phyloP scores from a whole-genome alignment of 805 yeast genomes.

The Kluyveromyces nonfermentans region DNA sequence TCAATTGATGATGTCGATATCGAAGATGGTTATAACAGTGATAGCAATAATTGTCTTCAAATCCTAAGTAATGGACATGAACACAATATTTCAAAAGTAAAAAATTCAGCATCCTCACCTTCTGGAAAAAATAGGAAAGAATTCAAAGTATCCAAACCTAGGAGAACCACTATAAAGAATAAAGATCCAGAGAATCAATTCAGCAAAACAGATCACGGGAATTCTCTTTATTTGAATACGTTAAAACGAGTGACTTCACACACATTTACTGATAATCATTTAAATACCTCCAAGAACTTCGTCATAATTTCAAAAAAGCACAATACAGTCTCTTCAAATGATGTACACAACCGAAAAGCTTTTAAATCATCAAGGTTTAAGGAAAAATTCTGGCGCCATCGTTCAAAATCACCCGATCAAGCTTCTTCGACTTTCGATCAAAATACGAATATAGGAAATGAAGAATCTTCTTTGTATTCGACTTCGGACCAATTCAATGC shows the following conservation, averaged over 20 bases:
- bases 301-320: neutral
- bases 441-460: neutral
- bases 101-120: neutral
- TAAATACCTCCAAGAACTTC: neutral
- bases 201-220: neutral
- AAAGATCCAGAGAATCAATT: neutral
- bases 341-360: neutral
- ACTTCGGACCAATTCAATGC: neutral
- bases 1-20: slow-evolving; percentile 1
- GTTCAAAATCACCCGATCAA: too few relatives aligned
- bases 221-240: neutral
- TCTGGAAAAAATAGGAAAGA: neutral
- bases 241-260: neutral
- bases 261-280: neutral
- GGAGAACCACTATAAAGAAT: neutral
- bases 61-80: neutral
- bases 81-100: neutral
- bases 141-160: neutral
- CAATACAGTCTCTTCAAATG: too few relatives aligned
- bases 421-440: too few relatives aligned
- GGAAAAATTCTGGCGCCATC: neutral
- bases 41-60: neutral
- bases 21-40: slow-evolving; percentile 2
- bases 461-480: neutral
- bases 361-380: neutral